Base-by-base conservation (phyloP, 371 early-diverging fungal species). In the Blastocladiella emersonii region DNA sequence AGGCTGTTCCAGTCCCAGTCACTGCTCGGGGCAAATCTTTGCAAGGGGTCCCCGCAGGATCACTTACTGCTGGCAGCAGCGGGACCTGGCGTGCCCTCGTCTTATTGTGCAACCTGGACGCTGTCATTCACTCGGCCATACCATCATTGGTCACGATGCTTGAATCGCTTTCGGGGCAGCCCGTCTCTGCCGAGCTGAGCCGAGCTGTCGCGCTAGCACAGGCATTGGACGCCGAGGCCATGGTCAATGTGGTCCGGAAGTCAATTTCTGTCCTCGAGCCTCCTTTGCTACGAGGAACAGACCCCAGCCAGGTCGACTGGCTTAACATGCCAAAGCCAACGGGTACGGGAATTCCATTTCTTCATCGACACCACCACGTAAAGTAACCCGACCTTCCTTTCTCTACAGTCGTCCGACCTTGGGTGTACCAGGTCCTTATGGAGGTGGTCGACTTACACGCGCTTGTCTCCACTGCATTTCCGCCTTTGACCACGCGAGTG, bases 391-490 rank as follows among this genome's bases (percentile, higher is more conserved):
- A n/a, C 36, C 45, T 15, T 39, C 34, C 43, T 62, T 56, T 63
- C 41, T 57, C 55, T 37, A 27, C 66, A 85, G 94, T 90, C 63
- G 85, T 93, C 5, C 89, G 91, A 61, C 81, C 92, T 1, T 91
- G 90, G 74, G 85, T 89, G n/a, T 86, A 86, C 56, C 89, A 93
- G 64, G 85, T 90, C 6, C 69, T 96, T 61, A 79, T 93, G 70
- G 78, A 78, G 32, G 70, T 95, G 41, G 97, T 96, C n/a, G 76
- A 90, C 71, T 85, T 90, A 1, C 97, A 96, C 66, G 87, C 95
- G 0, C 85, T 91, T 74, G 34, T 6, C n/a, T 6, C 36, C 17
- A 2, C 19, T 23, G 71, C 74, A 7, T 71, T 87, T 5, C 83
- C 87, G 60, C 82, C 81, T 7, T 72, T 95, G 36, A 82, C 92